These are phyloP conservation scores for Xerocomus nothofagi DNA, from an alignment of 1,284 basidiomycete genomes.

Conservation along the genomic window DNA sequence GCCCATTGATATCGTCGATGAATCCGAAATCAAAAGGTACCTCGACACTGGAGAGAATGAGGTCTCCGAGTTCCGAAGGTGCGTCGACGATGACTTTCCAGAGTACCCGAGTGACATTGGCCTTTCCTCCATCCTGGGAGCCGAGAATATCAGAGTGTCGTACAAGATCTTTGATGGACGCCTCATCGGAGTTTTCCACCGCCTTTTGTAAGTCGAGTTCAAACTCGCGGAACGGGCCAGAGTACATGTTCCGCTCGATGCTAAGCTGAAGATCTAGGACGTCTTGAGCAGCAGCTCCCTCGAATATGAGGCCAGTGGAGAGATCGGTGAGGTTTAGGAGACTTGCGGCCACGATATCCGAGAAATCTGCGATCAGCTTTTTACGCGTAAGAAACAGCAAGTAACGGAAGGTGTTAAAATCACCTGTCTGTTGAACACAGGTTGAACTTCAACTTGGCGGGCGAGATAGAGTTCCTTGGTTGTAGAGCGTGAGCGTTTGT, in stretches of 20 bases:
- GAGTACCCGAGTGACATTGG: constrained; percentile 79
- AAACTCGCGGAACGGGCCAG: constrained; percentile 82
- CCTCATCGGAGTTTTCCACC: constrained; percentile 58
- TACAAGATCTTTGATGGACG: constrained; percentile 68
- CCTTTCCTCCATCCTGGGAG: constrained; percentile 56
- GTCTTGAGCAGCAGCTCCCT: constrained; percentile 57
- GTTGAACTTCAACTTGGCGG: constrained; percentile 97
- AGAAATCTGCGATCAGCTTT: constrained; percentile 89
- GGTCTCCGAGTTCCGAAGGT: constrained; percentile 66
- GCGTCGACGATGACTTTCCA: constrained; percentile 91
- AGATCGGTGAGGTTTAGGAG: constrained; percentile 90
- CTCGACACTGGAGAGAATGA: constrained; percentile 69
- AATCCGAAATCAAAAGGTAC: constrained; percentile 85
- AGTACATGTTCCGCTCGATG: constrained; percentile 56
- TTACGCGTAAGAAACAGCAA: constrained; percentile 13
- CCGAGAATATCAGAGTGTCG: constrained; percentile 68
- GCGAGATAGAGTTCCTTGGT: constrained; percentile 97
- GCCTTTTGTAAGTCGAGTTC: constrained; percentile 84
- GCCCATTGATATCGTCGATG: constrained; percentile 96
- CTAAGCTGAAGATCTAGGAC: constrained; percentile 74
- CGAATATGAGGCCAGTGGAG: constrained; percentile 71
- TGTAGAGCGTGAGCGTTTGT: constrained; percentile 92
- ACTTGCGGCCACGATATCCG: constrained; percentile 93
- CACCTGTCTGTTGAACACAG: constrained; percentile 95
- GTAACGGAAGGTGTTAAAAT: background rate